A percentile compares a stretch with the other conserved stretches of the same genome.
Conservation (phyloP, 1,284 basidiomycete genomes). For the Ganoderma multipileum region DNA sequence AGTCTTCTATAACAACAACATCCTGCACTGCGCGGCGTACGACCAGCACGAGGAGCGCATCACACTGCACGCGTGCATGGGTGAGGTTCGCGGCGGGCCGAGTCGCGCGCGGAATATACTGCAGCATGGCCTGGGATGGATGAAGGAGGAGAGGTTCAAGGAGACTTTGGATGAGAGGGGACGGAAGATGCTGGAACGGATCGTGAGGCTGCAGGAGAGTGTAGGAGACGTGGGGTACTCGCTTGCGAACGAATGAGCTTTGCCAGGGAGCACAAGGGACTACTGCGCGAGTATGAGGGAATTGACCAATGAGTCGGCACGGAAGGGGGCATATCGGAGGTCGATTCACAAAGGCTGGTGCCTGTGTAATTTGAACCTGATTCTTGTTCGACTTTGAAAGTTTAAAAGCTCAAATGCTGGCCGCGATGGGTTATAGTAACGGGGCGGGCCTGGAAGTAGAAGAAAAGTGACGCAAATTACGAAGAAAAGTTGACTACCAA, state of each 20-base stretch:
- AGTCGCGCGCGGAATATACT: conserved; percentile 77
- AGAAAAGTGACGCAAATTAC: background rate
- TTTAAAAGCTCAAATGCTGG: no score
- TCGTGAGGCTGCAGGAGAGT: conserved; percentile 63
- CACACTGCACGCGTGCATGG: conserved; percentile 80
- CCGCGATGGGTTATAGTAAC: no score
- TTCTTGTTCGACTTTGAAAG: no score
- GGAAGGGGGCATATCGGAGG: no score
- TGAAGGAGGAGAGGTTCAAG: conserved; percentile 65
- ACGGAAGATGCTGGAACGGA: conserved; percentile 64
- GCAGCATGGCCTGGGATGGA: conserved; percentile 83
- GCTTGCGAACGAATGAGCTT: conserved; percentile 33
- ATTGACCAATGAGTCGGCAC: background rate
- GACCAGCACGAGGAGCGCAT: conserved; percentile 59
- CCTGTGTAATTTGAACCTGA: no score
- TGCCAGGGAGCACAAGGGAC: background rate
- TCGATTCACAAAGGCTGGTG: no score
- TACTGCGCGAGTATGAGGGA: background rate
- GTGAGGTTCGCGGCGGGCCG: conserved; percentile 67
- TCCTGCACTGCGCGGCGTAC: conserved; percentile 80
- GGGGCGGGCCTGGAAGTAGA: no score
- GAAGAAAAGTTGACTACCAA: background rate
- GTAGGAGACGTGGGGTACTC: conserved; percentile 63
- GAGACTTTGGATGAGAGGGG: conserved; percentile 56
- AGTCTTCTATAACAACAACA: conserved; percentile 85